Percentiles rank a stretch among this genome's conserved stretches.
Evolutionary conservation across 768 basidiomycete genomes (phyloP).

Genomic region (Panellus pusillus): DNA sequence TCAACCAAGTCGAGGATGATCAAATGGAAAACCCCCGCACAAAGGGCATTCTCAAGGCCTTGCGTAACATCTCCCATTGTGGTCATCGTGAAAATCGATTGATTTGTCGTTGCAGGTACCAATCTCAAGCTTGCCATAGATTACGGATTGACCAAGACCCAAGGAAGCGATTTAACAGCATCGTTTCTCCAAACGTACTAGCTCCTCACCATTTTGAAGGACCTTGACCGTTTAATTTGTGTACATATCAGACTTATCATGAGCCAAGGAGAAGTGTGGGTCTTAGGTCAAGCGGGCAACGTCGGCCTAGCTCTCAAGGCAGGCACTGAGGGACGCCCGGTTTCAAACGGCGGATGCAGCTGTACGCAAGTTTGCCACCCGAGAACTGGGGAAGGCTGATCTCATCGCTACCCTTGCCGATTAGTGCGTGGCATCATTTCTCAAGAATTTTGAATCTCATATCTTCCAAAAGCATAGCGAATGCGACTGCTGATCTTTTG

Average conservation of each 20-base stretch:
- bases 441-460: slow-evolving; percentile 2
- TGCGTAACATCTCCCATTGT: slow-evolving; percentile 52
- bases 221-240: background rate
- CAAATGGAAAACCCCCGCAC: slow-evolving; percentile 73
- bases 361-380: slow-evolving; percentile 86
- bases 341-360: slow-evolving; percentile 69
- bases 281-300: slow-evolving; percentile 67
- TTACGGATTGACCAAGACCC: slow-evolving; percentile 76
- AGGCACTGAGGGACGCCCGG: slow-evolving; percentile 71
- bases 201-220: background rate
- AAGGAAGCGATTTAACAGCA: slow-evolving; percentile 76
- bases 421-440: slow-evolving; percentile 57
- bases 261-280: slow-evolving; percentile 94
- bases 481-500: slow-evolving; percentile 63
- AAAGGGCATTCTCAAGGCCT: slow-evolving; percentile 69
- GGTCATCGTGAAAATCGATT: background rate
- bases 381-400: slow-evolving; percentile 75
- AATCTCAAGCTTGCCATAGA: slow-evolving; percentile 94
- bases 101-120: slow-evolving; percentile 43
- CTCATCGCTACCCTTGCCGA: slow-evolving; percentile 84
- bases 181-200: slow-evolving; percentile 81
- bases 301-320: slow-evolving; percentile 69
- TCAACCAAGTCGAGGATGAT: slow-evolving; percentile 84
- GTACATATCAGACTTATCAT: slow-evolving; percentile 58
- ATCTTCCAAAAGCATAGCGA: slow-evolving; percentile 63